phyloP scores from a whole-genome alignment of 768 basidiomycete genomes.

The Pleurotus sapidus region DNA sequence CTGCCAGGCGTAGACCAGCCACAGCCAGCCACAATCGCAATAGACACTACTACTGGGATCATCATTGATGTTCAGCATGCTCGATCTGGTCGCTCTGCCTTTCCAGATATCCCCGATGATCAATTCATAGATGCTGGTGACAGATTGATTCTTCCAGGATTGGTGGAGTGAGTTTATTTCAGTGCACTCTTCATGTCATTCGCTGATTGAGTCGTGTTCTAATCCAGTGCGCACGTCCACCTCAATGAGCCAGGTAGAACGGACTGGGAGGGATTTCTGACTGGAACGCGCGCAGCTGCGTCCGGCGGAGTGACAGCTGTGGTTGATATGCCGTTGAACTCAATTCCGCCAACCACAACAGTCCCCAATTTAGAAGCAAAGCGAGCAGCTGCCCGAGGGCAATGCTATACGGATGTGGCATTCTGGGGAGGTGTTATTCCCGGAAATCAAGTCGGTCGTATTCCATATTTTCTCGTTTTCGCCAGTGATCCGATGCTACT shows the following conservation, averaged over 20 bases:
- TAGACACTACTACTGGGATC: conserved; percentile 56
- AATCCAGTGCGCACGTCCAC: conserved; percentile 80
- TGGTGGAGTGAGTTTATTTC: conserved; percentile 64
- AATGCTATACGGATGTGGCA: conserved; percentile 79
- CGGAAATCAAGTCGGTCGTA: conserved; percentile 66
- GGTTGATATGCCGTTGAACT: conserved; percentile 98
- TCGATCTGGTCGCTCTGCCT: conserved; percentile 26
- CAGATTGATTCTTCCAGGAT: conserved; percentile 67
- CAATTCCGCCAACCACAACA: conserved; percentile 93
- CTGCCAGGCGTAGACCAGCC: conserved; percentile 47
- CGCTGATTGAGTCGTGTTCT: conserved; percentile 5
- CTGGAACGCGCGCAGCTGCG: conserved; percentile 87
- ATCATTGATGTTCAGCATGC: conserved; percentile 46
- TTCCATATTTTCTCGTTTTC: not conserved
- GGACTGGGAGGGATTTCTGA: conserved; percentile 92
- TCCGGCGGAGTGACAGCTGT: conserved; percentile 95
- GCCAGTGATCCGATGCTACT: not conserved
- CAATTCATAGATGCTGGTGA: conserved; percentile 57
- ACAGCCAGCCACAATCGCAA: conserved; percentile 63
- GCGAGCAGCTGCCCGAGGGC: conserved; percentile 62
- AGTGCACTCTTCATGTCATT: not conserved
- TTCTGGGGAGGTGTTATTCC: conserved; percentile 98
- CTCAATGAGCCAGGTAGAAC: conserved; percentile 93
- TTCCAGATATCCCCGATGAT: conserved; percentile 23
- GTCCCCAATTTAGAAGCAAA: conserved; percentile 72